These are phyloP conservation scores for Boletus rufocinnamomeus DNA, from an alignment of 768 basidiomycete species.

Conservation along the genomic window DNA sequence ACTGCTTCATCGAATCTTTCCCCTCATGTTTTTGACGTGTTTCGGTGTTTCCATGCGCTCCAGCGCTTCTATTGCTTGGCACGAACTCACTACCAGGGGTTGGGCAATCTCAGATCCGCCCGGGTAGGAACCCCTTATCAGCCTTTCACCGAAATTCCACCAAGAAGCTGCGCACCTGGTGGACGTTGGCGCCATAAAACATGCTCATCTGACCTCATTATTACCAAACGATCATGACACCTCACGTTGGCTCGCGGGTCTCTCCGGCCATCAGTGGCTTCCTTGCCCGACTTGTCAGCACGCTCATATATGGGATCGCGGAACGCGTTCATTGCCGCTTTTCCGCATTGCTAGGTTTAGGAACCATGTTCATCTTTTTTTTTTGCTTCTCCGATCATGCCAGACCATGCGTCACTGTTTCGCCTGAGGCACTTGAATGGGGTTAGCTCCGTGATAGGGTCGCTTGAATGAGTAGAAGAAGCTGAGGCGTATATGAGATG, in stretches of 20 bases:
- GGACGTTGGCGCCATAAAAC: slow-evolving; percentile 10
- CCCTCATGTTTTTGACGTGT: slow-evolving; percentile 33
- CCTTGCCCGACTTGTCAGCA: not conserved
- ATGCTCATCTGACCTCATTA: slow-evolving; percentile 26
- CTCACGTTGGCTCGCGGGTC: slow-evolving; percentile 9
- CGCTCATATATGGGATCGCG: slow-evolving; percentile 15
- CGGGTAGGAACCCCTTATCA: slow-evolving; percentile 29
- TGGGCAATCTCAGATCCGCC: slow-evolving; percentile 30
- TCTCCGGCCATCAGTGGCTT: slow-evolving; percentile 14
- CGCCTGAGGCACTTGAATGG: slow-evolving; percentile 20
- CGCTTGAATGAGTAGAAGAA: slow-evolving; percentile 5
- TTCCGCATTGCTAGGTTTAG: slow-evolving; percentile 17
- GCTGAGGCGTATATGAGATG: slow-evolving; percentile 5
- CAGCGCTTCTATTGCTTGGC: slow-evolving; percentile 20
- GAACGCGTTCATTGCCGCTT: slow-evolving; percentile 29
- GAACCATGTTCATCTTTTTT: slow-evolving; percentile 1
- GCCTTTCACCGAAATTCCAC: slow-evolving; percentile 28
- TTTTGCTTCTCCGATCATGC: slow-evolving; percentile 21
- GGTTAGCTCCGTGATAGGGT: slow-evolving; percentile 17
- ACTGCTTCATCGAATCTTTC: slow-evolving; percentile 15
- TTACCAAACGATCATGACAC: slow-evolving; percentile 25
- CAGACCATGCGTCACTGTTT: slow-evolving; percentile 13
- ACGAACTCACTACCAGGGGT: slow-evolving; percentile 26
- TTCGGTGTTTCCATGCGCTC: slow-evolving; percentile 20
- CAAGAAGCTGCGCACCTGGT: slow-evolving; percentile 8